Evolutionary conservation across 2,329 filamentous ascomycete species (phyloP).

Genomic region (Venturiaceae sp.): DNA sequence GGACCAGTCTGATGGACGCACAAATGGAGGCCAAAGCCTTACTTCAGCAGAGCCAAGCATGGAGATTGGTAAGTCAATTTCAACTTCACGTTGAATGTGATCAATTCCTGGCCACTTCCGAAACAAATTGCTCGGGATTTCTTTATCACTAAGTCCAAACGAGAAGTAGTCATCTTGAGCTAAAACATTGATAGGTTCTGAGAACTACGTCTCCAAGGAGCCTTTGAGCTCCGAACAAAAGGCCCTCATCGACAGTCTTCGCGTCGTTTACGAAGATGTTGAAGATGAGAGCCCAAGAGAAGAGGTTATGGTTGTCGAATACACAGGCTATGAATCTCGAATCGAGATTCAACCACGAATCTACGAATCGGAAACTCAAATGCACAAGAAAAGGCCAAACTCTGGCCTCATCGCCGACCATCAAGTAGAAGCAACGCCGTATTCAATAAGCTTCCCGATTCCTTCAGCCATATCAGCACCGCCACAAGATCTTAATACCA

Average conservation of each 20-base stretch:
- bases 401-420: not conserved
- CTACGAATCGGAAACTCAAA: not conserved
- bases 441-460: not conserved
- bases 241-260: not conserved
- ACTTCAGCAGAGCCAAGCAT: not conserved
- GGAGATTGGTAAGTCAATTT: not conserved
- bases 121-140: too few species aligned
- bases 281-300: not conserved
- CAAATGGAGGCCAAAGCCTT: not conserved
- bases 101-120: too few species aligned
- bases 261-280: constrained; percentile 3
- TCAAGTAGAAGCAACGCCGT: not conserved
- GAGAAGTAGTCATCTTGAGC: too few species aligned
- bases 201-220: not conserved
- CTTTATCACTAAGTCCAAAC: too few species aligned
- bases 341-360: not conserved
- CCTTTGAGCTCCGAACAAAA: not conserved
- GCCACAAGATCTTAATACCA: not conserved
- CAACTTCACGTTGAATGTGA: too few species aligned
- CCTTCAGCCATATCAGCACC: not conserved
- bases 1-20: too few species aligned
- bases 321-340: not conserved
- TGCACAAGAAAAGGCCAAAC: not conserved
- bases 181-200: not conserved
- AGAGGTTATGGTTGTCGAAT: not conserved